Evolutionary conservation across 2,329 filamentous ascomycete genomes (phyloP), one percentile per base, ranked within the genome.

Genomic region (Cytospora piceae): DNA sequence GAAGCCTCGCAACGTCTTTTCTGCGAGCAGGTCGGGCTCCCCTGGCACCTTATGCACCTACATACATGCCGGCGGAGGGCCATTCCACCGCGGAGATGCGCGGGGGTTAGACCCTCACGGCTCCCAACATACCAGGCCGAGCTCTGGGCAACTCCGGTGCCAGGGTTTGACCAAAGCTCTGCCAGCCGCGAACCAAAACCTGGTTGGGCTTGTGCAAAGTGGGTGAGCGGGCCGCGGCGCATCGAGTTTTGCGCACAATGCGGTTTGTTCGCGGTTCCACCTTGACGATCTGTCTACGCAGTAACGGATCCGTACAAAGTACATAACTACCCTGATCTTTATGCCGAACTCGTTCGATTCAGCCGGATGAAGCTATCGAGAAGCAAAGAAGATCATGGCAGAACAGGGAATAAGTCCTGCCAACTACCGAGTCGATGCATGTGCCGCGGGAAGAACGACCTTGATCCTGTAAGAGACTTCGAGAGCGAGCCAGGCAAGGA

Each of bases 191-290:
- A 49, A 53, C 56, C 53, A 29, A 29, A n/a, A 54, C 34, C 60
- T 61, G 31, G 39, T 34, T 54, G 37, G 52, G 49, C 60, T 31
- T 46, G 57, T 49, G 49, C 60, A 37, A 54, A 37, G 53, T 58
- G 54, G 52, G 52, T 52, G 57, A 60, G 57, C 64, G 64, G 59
- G 60, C 64, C 64, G 59, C 46, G 3, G 46, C 46, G 46, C 58
- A 31, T 64, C 54, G 52, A 64, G 65, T 55, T 54, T 58, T 53
- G 58, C 54, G 61, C 56, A 64, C 65, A 67, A 64, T 34, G 57
- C 17, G 61, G 51, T 53, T 52, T 60, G 61, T 60, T 52, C 52
- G 20, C 39, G 52, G 65, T 49, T 34, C 64, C 31, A 53, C 46
- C 24, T 17, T n/a, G 52, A 63, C 37, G 42, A 49, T 34, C 53